Evolutionary conservation across 345 rosid species (phyloP).

Genomic region (Citrus australasica): DNA sequence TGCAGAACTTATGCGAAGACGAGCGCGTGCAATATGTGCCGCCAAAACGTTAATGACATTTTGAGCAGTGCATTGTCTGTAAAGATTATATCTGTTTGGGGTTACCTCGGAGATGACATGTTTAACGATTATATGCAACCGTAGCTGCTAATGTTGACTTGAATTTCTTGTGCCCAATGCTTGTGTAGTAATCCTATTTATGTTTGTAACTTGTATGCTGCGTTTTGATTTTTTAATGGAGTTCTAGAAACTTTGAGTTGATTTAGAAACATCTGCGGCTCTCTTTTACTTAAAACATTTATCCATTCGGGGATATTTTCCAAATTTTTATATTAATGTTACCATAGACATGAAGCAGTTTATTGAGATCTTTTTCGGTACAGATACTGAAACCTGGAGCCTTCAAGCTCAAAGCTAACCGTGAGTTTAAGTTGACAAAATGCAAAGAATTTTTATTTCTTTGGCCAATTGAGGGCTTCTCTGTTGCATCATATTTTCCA

Average conservation of each 20-base stretch:
- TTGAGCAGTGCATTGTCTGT: background rate
- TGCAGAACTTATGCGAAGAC: conserved; percentile 81
- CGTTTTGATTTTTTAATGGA: background rate
- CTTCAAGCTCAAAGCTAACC: background rate
- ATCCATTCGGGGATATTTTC: background rate
- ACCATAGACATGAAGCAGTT: too few species aligned
- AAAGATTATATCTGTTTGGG: background rate
- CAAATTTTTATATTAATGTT: too few species aligned
- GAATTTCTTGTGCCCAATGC: background rate
- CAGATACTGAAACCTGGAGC: background rate
- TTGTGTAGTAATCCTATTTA: background rate
- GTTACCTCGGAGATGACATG: background rate
- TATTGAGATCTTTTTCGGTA: background rate
- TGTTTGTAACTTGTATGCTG: background rate
- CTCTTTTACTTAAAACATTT: background rate
- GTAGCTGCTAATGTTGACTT: background rate
- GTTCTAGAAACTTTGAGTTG: background rate
- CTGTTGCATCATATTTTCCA: too few species aligned
- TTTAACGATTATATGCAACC: background rate
- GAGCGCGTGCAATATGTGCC: conserved; percentile 69
- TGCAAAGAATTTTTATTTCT: background rate
- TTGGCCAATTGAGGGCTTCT: background rate
- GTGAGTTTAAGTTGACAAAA: too few species aligned
- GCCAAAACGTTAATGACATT: conserved; percentile 47
- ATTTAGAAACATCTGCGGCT: background rate